Evolutionary conservation across 768 basidiomycete species (phyloP).

Genomic region (Suillus plorans): DNA sequence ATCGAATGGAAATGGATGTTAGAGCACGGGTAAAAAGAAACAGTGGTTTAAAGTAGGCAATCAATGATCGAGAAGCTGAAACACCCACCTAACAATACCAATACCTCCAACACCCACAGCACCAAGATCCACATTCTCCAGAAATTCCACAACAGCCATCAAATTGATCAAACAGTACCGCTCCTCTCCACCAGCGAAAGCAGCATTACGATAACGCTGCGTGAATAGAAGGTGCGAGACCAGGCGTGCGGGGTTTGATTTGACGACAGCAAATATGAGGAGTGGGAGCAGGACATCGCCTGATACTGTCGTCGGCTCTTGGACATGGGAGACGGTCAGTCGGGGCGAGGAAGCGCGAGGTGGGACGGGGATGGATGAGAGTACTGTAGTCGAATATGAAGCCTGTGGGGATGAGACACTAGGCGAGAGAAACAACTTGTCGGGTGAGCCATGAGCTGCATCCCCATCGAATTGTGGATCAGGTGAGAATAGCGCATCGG

Average conservation of each 20-base stretch:
- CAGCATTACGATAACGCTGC: constrained; percentile 30
- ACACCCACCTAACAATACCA: constrained; percentile 53
- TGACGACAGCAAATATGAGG: constrained; percentile 93
- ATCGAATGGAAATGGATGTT: neutral
- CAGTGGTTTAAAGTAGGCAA: constrained; percentile 5
- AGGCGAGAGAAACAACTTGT: constrained; percentile 8
- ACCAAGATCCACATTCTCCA: constrained; percentile 90
- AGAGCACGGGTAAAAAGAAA: neutral
- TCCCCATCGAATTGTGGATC: constrained; percentile 1
- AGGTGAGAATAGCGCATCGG: constrained; percentile 5
- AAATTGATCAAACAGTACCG: constrained; percentile 93
- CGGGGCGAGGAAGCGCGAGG: constrained; percentile 12
- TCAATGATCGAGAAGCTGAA: neutral
- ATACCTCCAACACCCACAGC: constrained; percentile 62
- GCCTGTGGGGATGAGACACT: constrained; percentile 6
- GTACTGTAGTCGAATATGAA: neutral
- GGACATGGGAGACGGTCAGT: constrained; percentile 13
- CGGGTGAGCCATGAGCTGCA: constrained; percentile 9
- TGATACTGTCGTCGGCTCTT: constrained; percentile 55
- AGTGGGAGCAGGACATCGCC: constrained; percentile 91
- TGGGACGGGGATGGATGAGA: neutral
- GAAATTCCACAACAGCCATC: constrained; percentile 92
- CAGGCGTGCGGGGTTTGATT: constrained; percentile 83
- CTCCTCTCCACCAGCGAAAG: constrained; percentile 68
- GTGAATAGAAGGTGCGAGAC: constrained; percentile 49